Evolutionary conservation across 768 basidiomycete species (phyloP).

Genomic region (Kwoniella sp.): DNA sequence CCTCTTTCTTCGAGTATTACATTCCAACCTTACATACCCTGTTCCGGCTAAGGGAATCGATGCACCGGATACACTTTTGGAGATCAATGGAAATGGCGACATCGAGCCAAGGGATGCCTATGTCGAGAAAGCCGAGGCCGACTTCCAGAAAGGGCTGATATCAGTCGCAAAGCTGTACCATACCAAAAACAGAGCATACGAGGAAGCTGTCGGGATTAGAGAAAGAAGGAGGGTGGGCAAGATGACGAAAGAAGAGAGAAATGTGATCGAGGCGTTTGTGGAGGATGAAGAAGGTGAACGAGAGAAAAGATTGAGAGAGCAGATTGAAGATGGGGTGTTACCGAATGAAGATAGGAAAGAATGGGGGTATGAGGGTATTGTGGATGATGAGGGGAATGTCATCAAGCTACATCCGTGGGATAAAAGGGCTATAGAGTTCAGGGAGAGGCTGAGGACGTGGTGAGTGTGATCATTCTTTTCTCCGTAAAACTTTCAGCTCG

Average conservation of each 20-base stretch:
- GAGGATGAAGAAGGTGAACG: constrained; percentile 39
- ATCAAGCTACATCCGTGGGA: constrained; percentile 43
- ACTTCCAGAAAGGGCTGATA: constrained; percentile 23
- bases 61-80: neutral
- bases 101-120: neutral
- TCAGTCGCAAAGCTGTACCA: constrained; percentile 24
- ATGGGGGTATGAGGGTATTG: constrained; percentile 30
- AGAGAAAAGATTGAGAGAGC: constrained; percentile 32
- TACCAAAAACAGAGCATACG: constrained; percentile 32
- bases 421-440: constrained; percentile 50
- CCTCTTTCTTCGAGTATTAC: constrained; percentile 37
- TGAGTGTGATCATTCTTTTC: constrained; percentile 27
- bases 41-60: constrained; percentile 17
- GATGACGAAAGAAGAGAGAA: constrained; percentile 31
- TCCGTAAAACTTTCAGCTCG: too few relatives aligned
- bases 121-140: constrained; percentile 13
- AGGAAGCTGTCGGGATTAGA: constrained; percentile 32
- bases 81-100: neutral
- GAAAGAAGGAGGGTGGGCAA: constrained; percentile 32
- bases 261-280: constrained; percentile 34
- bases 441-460: constrained; percentile 53
- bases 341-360: constrained; percentile 23
- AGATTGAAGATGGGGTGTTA: constrained; percentile 39
- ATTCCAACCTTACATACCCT: constrained; percentile 33
- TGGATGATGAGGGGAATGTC: constrained; percentile 28